These are phyloP conservation scores for Mucor indicus DNA, from an alignment of 371 early-diverging fungal genomes.

Conservation along the genomic window DNA sequence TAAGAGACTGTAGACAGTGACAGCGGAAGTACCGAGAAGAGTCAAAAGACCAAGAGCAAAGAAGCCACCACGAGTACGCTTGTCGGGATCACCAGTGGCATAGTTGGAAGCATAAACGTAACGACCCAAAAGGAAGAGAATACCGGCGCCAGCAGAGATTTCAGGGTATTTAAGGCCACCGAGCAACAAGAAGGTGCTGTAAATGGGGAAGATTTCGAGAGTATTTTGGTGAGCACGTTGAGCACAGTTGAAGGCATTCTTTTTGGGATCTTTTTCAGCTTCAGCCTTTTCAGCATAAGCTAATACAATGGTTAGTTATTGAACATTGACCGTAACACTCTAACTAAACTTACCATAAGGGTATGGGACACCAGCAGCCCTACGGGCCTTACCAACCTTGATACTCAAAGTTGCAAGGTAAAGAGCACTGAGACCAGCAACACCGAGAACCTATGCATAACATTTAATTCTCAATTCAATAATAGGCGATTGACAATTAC, in stretches of 20 bases:
- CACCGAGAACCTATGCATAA: slow-evolving; percentile 35
- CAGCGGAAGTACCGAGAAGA: slow-evolving; percentile 35
- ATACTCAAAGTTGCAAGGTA: slow-evolving; percentile 44
- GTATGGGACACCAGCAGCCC: slow-evolving; percentile 57
- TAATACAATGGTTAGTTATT: slow-evolving; percentile 1
- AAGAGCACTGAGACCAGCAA: slow-evolving; percentile 38
- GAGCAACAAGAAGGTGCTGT: slow-evolving; percentile 32
- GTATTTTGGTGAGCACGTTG: slow-evolving; percentile 69
- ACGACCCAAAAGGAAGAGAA: slow-evolving; percentile 51
- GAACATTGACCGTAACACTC: not conserved
- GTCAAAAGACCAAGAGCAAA: slow-evolving; percentile 40
- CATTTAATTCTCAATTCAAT: not conserved
- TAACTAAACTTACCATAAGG: slow-evolving; percentile 50
- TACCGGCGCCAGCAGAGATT: slow-evolving; percentile 48
- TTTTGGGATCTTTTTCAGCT: slow-evolving; percentile 55
- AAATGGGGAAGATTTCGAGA: slow-evolving; percentile 33
- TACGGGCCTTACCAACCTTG: slow-evolving; percentile 58
- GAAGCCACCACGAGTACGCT: slow-evolving; percentile 44
- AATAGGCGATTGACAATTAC: slow-evolving; percentile 6
- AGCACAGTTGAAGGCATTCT: slow-evolving; percentile 64
- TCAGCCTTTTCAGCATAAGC: slow-evolving; percentile 61
- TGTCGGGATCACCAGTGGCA: slow-evolving; percentile 51
- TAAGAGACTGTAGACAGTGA: slow-evolving; percentile 22
- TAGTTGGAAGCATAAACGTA: slow-evolving; percentile 48
- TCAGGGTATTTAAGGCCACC: slow-evolving; percentile 55